These are phyloP conservation scores for Phialophora expanda DNA, from an alignment of 2,329 filamentous ascomycete species.

Conservation along the genomic window DNA sequence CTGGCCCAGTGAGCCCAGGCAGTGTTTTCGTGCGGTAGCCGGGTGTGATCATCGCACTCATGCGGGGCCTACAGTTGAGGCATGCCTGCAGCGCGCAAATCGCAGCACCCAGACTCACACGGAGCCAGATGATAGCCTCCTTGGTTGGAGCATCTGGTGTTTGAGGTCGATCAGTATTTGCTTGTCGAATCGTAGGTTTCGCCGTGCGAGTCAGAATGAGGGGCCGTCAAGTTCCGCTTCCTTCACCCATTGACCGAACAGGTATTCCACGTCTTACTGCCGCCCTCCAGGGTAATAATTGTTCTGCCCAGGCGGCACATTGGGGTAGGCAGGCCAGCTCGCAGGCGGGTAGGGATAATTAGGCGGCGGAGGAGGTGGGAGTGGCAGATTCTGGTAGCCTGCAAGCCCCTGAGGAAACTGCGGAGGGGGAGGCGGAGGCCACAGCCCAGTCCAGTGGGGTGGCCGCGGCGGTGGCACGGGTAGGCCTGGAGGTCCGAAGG, in stretches of 20 bases:
- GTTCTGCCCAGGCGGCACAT: conserved; percentile 7
- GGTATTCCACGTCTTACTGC: not conserved
- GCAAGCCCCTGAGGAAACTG: conserved; percentile 28
- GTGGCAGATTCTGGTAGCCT: conserved; percentile 16
- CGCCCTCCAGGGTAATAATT: not conserved
- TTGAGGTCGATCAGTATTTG: not conserved
- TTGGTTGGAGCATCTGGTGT: not conserved
- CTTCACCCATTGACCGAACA: not conserved
- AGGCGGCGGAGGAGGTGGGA: conserved; percentile 23
- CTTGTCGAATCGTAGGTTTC: not conserved
- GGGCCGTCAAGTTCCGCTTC: not conserved
- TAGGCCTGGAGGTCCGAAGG: conserved; percentile 11
- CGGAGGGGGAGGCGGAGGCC: conserved; percentile 38
- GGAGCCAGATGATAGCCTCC: not conserved
- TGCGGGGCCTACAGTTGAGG: not conserved
- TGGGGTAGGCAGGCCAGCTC: conserved; percentile 16
- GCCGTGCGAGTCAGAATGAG: not conserved
- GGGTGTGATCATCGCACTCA: not conserved
- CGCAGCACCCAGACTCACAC: not conserved
- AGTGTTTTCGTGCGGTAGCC: not conserved
- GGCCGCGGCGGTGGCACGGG: conserved; percentile 20
- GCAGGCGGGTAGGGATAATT: conserved; percentile 17
- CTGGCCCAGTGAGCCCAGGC: not conserved
- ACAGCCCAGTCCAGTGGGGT: conserved; percentile 37
- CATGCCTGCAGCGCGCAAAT: not conserved